Conservation (phyloP, 495 filamentous ascomycete species). For the Hypoxylon fragiforme region DNA sequence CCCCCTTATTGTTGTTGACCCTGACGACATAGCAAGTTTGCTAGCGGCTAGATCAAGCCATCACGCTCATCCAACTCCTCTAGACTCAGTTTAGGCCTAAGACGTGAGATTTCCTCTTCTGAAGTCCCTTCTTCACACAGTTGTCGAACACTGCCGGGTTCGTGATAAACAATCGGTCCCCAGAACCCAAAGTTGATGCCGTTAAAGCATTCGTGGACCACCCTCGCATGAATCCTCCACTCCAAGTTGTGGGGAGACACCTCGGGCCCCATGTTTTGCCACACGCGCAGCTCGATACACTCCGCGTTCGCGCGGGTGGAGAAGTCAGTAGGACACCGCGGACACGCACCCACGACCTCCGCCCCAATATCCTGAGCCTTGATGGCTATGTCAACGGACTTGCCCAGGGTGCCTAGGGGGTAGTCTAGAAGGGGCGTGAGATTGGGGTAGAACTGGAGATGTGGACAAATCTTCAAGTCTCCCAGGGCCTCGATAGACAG, state of each 20-base stretch:
- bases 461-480: conserved; percentile 13
- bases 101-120: too few relatives aligned
- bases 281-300: background rate
- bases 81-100: too few relatives aligned
- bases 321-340: background rate
- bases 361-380: background rate
- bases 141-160: background rate
- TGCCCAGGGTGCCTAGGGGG: background rate
- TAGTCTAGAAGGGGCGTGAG: background rate
- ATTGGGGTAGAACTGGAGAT: background rate
- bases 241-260: background rate
- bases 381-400: background rate
- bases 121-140: too few relatives aligned
- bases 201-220: too few relatives aligned
- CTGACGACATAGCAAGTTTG: too few relatives aligned
- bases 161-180: background rate
- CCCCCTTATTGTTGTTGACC: too few relatives aligned
- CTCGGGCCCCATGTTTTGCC: background rate
- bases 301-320: background rate
- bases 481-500: conserved; percentile 7
- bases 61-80: too few relatives aligned
- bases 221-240: background rate
- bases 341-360: background rate
- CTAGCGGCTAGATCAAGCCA: too few relatives aligned
- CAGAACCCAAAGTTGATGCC: background rate